A percentile compares a stretch with the other conserved stretches of the same genome.
These are phyloP conservation scores for Pseudonectria buxi DNA, from an alignment of 2,329 filamentous ascomycete genomes.

Conservation along the genomic window DNA sequence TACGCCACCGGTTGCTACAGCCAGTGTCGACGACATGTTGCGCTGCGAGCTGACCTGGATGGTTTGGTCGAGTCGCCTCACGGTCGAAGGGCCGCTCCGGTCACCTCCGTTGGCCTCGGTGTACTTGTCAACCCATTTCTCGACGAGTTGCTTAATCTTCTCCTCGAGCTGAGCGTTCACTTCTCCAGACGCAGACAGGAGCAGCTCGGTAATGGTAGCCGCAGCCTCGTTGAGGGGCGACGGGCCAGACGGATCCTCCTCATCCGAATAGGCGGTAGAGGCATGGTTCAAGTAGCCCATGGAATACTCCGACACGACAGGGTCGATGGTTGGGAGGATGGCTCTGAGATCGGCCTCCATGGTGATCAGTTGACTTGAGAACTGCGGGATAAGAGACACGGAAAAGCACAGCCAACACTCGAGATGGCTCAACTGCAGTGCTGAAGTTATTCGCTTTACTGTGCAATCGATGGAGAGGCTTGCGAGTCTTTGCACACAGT, in stretches of 20 bases:
- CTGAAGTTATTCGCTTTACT: too few relatives aligned
- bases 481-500: neutral
- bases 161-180: conserved; percentile 64
- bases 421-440: too few relatives aligned
- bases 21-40: conserved; percentile 93
- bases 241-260: conserved; percentile 57
- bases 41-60: conserved; percentile 90
- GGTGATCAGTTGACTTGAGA: conserved; percentile 12
- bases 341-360: conserved; percentile 89
- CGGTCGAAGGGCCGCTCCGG: conserved; percentile 65
- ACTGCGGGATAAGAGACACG: conserved; percentile 1
- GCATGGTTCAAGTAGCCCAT: conserved; percentile 93
- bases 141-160: conserved; percentile 74
- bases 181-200: conserved; percentile 88
- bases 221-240: conserved; percentile 83
- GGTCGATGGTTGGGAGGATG: conserved; percentile 80
- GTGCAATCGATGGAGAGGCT: neutral
- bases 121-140: conserved; percentile 82
- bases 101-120: conserved; percentile 67
- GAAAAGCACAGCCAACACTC: neutral
- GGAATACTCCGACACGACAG: conserved; percentile 83
- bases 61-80: conserved; percentile 84
- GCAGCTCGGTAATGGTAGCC: conserved; percentile 73
- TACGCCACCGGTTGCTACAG: conserved; percentile 74
- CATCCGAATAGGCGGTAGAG: conserved; percentile 74